Percentiles rank a stretch among this genome's conserved stretches.
Conservation (phyloP, 495 filamentous ascomycete species). For the Aspergillus sparsus region DNA sequence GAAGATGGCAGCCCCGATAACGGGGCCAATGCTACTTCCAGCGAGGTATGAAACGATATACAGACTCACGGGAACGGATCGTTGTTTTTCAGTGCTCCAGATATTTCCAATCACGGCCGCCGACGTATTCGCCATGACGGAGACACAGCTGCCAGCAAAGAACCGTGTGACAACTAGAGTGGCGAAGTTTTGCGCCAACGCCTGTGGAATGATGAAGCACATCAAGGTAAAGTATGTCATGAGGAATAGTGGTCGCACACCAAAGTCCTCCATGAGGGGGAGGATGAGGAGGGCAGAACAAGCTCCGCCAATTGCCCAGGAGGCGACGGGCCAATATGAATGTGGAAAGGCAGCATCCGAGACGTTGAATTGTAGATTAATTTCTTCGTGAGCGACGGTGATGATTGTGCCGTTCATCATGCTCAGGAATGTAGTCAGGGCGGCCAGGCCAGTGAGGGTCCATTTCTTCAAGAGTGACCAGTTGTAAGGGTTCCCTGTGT, state of each 20-base stretch:
- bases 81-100: constrained; percentile 40
- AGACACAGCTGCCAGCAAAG: constrained; percentile 36
- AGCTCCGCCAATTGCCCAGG: constrained; percentile 53
- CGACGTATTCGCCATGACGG: constrained; percentile 47
- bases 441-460: constrained; percentile 30
- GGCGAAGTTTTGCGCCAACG: constrained; percentile 26
- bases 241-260: constrained; percentile 49
- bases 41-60: constrained; percentile 47
- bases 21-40: constrained; percentile 50
- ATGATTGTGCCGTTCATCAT: constrained; percentile 50
- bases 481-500: constrained; percentile 61
- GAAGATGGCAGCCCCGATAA: constrained; percentile 47
- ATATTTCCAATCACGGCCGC: constrained; percentile 51
- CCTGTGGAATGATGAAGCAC: constrained; percentile 28
- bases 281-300: constrained; percentile 48
- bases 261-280: constrained; percentile 55
- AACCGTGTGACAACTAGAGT: constrained; percentile 24
- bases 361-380: constrained; percentile 44
- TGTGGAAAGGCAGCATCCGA: constrained; percentile 51
- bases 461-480: constrained; percentile 55
- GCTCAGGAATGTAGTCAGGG: constrained; percentile 36
- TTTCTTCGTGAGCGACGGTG: constrained; percentile 40
- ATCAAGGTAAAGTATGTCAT: constrained; percentile 17
- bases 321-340: constrained; percentile 53
- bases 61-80: constrained; percentile 49